phyloP scores from a whole-genome alignment of 2,329 filamentous ascomycete genomes.

The Nothomitra cinnamomea region DNA sequence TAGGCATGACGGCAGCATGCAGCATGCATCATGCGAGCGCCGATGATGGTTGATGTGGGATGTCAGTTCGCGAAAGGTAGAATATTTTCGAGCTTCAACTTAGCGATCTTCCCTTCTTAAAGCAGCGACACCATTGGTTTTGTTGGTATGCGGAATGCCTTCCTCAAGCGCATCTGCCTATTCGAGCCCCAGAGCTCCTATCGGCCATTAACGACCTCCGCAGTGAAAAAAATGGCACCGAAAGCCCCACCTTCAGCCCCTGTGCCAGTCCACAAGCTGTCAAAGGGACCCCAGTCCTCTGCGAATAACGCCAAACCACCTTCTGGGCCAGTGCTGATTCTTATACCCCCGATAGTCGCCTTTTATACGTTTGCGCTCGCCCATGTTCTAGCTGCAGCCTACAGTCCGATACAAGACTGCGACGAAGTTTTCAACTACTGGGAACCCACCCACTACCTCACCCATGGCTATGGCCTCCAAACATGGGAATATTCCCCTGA shows the following conservation, averaged over 20 bases:
- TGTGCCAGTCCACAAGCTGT: too few species aligned
- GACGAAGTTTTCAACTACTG: slow-evolving; percentile 99
- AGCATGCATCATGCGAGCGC: neutral
- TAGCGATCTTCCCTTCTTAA: neutral
- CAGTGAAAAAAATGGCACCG: too few species aligned
- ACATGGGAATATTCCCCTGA: slow-evolving; percentile 98
- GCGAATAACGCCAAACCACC: neutral
- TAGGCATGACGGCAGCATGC: too few species aligned
- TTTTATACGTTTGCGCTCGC: slow-evolving; percentile 67
- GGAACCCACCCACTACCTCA: slow-evolving; percentile 90
- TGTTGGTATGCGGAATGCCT: neutral
- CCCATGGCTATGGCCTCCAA: slow-evolving; percentile 81
- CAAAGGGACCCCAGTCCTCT: too few species aligned
- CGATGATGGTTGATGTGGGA: too few species aligned
- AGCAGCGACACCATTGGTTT: neutral
- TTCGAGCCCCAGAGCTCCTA: too few species aligned
- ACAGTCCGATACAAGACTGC: slow-evolving; percentile 89
- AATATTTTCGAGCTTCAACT: neutral
- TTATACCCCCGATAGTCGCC: slow-evolving; percentile 53
- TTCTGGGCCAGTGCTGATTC: slow-evolving; percentile 27
- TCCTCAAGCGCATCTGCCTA: too few species aligned
- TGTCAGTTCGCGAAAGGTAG: neutral
- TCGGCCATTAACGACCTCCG: too few species aligned
- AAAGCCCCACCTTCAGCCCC: too few species aligned
- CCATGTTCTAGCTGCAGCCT: slow-evolving; percentile 59